These are phyloP conservation scores for Albatrellus sp. DNA, from an alignment of 1,284 basidiomycete species.

Conservation along the genomic window DNA sequence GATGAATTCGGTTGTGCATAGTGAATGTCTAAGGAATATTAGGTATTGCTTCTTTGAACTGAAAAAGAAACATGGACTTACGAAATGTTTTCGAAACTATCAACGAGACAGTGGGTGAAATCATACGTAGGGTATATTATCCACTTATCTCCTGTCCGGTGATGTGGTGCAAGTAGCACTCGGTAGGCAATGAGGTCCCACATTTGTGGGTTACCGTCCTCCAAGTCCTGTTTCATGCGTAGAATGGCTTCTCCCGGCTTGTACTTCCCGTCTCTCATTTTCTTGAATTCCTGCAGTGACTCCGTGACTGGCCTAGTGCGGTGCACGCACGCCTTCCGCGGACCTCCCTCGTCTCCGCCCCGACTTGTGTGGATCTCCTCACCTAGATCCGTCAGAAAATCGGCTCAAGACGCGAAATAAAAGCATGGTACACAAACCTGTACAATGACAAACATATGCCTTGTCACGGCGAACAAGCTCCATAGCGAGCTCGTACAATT, in stretches of 20 bases:
- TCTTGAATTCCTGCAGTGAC: constrained; percentile 80
- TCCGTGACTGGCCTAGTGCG: constrained; percentile 77
- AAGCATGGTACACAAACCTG: constrained; percentile 41
- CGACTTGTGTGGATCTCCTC: constrained; percentile 87
- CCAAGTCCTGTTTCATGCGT: constrained; percentile 96
- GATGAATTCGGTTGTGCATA: constrained; percentile 96
- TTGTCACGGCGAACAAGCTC: constrained; percentile 85
- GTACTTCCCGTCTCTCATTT: constrained; percentile 89
- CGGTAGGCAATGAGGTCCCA: constrained; percentile 99
- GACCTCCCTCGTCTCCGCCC: constrained; percentile 75
- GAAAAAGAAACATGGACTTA: constrained; percentile 29
- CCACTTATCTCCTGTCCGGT: constrained; percentile 91
- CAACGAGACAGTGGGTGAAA: constrained; percentile 96
- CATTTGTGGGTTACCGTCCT: constrained; percentile 96
- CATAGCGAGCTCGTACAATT: constrained; percentile 83
- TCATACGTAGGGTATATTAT: constrained; percentile 96
- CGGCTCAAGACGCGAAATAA: constrained; percentile 4
- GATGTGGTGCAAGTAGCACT: constrained; percentile 84
- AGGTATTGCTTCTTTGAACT: not conserved
- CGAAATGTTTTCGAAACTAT: constrained; percentile 99
- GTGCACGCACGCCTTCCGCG: constrained; percentile 79
- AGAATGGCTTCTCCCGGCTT: constrained; percentile 84
- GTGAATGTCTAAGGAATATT: constrained; percentile 63
- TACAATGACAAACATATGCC: constrained; percentile 95
- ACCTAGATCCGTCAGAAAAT: constrained; percentile 28